Percentiles rank a stretch among this genome's conserved stretches.
Conservation (phyloP, 345 rosid species). For the Limnanthes douglasii region DNA sequence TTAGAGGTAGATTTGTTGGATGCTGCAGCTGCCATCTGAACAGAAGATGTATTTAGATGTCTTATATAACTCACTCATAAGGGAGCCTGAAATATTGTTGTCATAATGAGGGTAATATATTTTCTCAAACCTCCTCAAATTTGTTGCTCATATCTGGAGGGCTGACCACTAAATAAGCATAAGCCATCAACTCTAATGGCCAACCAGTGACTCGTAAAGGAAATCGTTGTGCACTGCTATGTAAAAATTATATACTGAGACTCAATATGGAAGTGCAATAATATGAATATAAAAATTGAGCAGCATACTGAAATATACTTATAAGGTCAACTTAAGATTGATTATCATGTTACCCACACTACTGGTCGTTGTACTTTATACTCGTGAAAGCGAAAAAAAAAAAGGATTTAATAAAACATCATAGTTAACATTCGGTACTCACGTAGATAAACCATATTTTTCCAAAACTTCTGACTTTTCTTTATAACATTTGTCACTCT, state of each 20-base stretch:
- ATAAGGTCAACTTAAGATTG: too few relatives aligned
- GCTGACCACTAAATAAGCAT: slow-evolving; percentile 74
- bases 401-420: too few relatives aligned
- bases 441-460: slow-evolving; percentile 74
- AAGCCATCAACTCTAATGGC: slow-evolving; percentile 89
- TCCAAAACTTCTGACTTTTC: slow-evolving; percentile 67
- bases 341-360: too few relatives aligned
- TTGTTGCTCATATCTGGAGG: slow-evolving; percentile 64
- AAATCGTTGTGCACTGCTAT: slow-evolving; percentile 64
- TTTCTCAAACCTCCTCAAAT: slow-evolving; percentile 62
- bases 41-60: slow-evolving; percentile 6
- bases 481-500: slow-evolving; percentile 58
- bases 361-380: too few relatives aligned
- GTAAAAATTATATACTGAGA: slow-evolving; percentile 1
- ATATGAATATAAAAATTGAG: not conserved
- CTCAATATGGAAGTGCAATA: slow-evolving; percentile 2
- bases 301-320: too few relatives aligned
- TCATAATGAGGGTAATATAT: slow-evolving; percentile 1
- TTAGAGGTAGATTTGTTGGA: slow-evolving; percentile 45
- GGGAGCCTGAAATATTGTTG: not conserved
- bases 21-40: slow-evolving; percentile 90
- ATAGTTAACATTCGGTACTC: too few relatives aligned
- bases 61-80: not conserved
- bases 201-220: slow-evolving; percentile 81
- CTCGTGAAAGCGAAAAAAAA: too few relatives aligned